phyloP scores from a whole-genome alignment of 2,329 filamentous ascomycete species.

The Plectosphaerella plurivora region DNA sequence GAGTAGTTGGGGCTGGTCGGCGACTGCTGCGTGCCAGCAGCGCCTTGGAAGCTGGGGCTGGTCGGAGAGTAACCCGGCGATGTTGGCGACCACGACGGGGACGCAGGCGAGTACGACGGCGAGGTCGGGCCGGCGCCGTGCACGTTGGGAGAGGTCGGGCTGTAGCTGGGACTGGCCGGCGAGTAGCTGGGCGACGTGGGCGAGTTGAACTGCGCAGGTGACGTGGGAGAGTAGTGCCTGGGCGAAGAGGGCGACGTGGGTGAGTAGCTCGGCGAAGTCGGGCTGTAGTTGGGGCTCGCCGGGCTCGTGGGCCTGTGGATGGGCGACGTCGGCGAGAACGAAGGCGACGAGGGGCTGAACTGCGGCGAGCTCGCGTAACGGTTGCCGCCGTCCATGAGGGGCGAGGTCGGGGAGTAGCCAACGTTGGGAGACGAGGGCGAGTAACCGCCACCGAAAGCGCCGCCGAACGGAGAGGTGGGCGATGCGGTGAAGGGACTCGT shows the following conservation, averaged over 20 bases:
- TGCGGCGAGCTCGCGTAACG: constrained; percentile 56
- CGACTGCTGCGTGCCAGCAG: constrained; percentile 46
- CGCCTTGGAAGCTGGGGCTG: constrained; percentile 55
- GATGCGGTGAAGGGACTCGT: constrained; percentile 76
- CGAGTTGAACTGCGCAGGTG: constrained; percentile 68
- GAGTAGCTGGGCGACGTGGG: constrained; percentile 72
- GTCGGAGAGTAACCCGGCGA: constrained; percentile 64
- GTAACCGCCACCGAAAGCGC: constrained; percentile 50
- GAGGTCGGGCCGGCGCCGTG: constrained; percentile 41
- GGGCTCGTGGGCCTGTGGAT: constrained; percentile 51
- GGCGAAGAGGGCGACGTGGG: constrained; percentile 55
- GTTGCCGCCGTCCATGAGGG: constrained; percentile 48
- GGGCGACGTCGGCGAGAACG: constrained; percentile 60
- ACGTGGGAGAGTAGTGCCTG: constrained; percentile 62
- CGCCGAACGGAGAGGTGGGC: constrained; percentile 58
- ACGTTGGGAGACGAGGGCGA: constrained; percentile 73
- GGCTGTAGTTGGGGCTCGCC: constrained; percentile 58
- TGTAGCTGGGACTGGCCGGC: constrained; percentile 67
- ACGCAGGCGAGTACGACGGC: constrained; percentile 64
- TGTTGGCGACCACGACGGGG: constrained; percentile 74
- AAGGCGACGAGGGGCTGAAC: constrained; percentile 60
- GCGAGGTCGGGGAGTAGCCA: constrained; percentile 75
- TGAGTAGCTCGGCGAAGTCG: constrained; percentile 62
- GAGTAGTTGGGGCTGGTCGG: constrained; percentile 71
- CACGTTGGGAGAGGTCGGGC: constrained; percentile 60